phyloP scores from a whole-genome alignment of 192 early-diverging fungal genomes.

The Gryganskiella cystojenkinii region DNA sequence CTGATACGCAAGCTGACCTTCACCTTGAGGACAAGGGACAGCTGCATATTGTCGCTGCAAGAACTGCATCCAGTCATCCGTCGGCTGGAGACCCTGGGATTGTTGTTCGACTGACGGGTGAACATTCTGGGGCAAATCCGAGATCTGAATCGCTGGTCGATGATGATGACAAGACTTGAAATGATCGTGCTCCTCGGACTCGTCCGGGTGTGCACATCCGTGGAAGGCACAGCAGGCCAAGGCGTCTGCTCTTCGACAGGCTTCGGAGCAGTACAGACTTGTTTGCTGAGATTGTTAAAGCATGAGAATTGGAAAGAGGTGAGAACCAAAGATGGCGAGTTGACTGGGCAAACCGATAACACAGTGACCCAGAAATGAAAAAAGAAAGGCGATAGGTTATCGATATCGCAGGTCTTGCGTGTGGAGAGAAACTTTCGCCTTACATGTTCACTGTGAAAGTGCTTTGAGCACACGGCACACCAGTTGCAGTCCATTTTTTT shows the following conservation, averaged over 20 bases:
- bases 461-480: slow-evolving; percentile 52
- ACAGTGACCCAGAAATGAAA: too few relatives aligned
- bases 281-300: slow-evolving; percentile 21
- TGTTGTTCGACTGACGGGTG: slow-evolving; percentile 12
- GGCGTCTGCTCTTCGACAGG: slow-evolving; percentile 43
- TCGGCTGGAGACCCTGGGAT: slow-evolving; percentile 9
- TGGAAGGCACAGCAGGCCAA: slow-evolving; percentile 47
- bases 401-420: neutral
- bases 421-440: neutral
- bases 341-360: neutral
- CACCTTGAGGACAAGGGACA: too few relatives aligned
- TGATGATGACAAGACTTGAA: slow-evolving; percentile 47
- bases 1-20: too few relatives aligned
- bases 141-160: slow-evolving; percentile 43
- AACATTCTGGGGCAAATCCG: slow-evolving; percentile 22
- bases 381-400: neutral
- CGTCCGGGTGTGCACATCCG: slow-evolving; percentile 45
- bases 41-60: too few relatives aligned
- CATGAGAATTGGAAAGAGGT: neutral
- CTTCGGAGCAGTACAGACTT: slow-evolving; percentile 46
- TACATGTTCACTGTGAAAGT: slow-evolving; percentile 51
- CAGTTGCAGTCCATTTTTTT: slow-evolving; percentile 56
- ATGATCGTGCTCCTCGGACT: slow-evolving; percentile 31
- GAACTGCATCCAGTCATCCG: slow-evolving; percentile 30
- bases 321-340: too few relatives aligned